A percentile compares a stretch with the other conserved stretches of the same genome.
Evolutionary conservation across 345 rosid species (phyloP).

Genomic region (Lenwebbia sp.): DNA sequence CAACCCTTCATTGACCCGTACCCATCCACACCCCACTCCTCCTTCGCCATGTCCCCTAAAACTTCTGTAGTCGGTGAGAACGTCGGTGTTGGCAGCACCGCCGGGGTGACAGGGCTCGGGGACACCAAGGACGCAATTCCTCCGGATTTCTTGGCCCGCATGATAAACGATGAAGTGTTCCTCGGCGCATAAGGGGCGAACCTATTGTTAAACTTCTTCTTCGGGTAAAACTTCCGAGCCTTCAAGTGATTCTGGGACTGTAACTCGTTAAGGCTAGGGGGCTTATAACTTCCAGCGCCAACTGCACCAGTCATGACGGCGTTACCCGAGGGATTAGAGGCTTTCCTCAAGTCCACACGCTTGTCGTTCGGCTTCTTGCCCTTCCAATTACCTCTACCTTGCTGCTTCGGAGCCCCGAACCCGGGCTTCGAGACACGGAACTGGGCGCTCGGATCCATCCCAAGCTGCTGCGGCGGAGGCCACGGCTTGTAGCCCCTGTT

Average conservation of each 20-base stretch:
- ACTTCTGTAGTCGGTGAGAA: constrained; percentile 85
- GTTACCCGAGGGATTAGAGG: constrained; percentile 18
- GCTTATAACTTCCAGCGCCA: constrained; percentile 45
- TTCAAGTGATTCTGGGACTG: constrained; percentile 71
- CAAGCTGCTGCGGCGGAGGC: constrained; percentile 18
- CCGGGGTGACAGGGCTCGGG: constrained; percentile 88
- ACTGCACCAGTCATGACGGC: constrained; percentile 9
- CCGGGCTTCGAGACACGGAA: neutral
- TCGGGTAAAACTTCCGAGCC: constrained; percentile 65
- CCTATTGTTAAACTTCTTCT: constrained; percentile 49
- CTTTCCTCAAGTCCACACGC: constrained; percentile 33
- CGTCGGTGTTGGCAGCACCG: constrained; percentile 75
- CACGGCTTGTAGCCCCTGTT: constrained; percentile 32
- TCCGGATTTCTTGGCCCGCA: constrained; percentile 82
- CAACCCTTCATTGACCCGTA: constrained; percentile 96
- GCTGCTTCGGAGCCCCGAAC: neutral
- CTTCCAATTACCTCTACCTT: constrained; percentile 54
- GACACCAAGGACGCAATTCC: constrained; percentile 94
- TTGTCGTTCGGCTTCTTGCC: constrained; percentile 41
- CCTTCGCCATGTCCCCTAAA: constrained; percentile 89
- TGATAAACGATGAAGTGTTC: constrained; percentile 80
- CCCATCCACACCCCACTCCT: constrained; percentile 98
- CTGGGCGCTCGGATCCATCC: constrained; percentile 14
- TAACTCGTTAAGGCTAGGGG: constrained; percentile 75
- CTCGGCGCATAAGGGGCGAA: constrained; percentile 93